These are phyloP conservation scores for Sclerotinia borealis DNA, from an alignment of 2,329 filamentous ascomycete genomes.

Conservation along the genomic window DNA sequence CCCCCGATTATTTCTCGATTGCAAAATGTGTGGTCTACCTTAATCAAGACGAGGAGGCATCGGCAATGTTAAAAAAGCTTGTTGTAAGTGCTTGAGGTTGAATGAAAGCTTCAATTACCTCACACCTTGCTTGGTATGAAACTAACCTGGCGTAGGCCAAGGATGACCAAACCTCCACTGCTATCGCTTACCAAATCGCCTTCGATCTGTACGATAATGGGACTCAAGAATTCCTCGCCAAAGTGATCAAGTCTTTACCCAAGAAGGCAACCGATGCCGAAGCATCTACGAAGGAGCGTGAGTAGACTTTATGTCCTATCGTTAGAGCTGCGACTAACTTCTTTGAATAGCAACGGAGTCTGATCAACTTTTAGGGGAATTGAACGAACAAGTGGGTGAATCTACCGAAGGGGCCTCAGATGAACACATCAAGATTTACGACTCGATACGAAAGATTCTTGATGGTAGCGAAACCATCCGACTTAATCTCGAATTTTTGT, in stretches of 20 bases:
- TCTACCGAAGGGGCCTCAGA: slow-evolving; percentile 38
- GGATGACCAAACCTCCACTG: slow-evolving; percentile 70
- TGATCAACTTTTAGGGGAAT: slow-evolving; percentile 51
- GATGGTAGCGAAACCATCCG: slow-evolving; percentile 91
- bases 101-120: background rate
- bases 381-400: slow-evolving; percentile 36
- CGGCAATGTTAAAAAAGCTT: slow-evolving; percentile 74
- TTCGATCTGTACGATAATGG: slow-evolving; percentile 99
- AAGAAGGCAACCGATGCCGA: slow-evolving; percentile 39
- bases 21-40: slow-evolving; percentile 97
- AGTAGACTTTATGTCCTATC: background rate
- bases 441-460: slow-evolving; percentile 62
- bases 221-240: slow-evolving; percentile 91
- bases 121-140: background rate
- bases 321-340: background rate
- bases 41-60: slow-evolving; percentile 85
- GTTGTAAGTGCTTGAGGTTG: slow-evolving; percentile 40
- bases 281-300: slow-evolving; percentile 37
- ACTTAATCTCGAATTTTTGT: slow-evolving; percentile 92
- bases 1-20: slow-evolving; percentile 95
- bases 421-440: slow-evolving; percentile 50
- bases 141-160: slow-evolving; percentile 40
- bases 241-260: slow-evolving; percentile 77
- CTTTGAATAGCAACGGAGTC: slow-evolving; percentile 33
- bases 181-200: slow-evolving; percentile 92